Evolutionary conservation across 441 rosid species (phyloP), one percentile per base, ranked within the genome.

Genomic region (Erodium texanum): DNA sequence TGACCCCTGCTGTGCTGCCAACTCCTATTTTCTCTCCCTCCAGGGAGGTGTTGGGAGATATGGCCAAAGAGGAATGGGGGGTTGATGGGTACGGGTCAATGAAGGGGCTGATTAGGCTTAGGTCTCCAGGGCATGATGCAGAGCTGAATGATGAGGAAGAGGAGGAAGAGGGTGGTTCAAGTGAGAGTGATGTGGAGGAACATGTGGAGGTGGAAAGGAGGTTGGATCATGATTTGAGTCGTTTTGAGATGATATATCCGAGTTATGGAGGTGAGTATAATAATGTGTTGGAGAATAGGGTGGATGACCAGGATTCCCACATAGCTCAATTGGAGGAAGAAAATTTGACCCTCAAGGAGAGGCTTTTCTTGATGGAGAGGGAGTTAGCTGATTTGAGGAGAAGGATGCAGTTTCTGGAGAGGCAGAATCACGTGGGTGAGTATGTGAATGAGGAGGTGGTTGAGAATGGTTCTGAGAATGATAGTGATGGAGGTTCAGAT

Each of bases 101-200:
- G 97, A 93, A 93, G 72, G 99, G 99, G 14, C 65, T 89, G 79
- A 93, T 93, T 62, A 80, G 97, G 81, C 82, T 93, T 4, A 74
- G 93, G 19, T 88, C 90, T 1, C 89, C 86, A 18, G 92, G 89
- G n/a, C 73, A 85, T 66, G 90, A 85, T 15, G 62, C 74, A 11
- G 89, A 80, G 32, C 74, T 72, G 20, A 82, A 84, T 50, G 92
- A 84, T 15, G 97, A 90, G 12, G 92, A 85, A 18, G 97, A 93
- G 11, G 96, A 93, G 29, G 97, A 93, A 2, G 93, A 84, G 2
- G 80, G 77, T 45, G 97, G 90, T 2, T 93, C 98, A 2, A 86
- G 97, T 70, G 98, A 88, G 77, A 93, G 99, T 71, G 99, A 91
- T 67, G 96, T 93, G 65, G 99, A 91, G 85, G 99, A 93, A 77